A percentile compares a stretch with the other conserved stretches of the same genome.
phyloP scores from a whole-genome alignment of 352 stramenopile genomes.

The Globisporangium lucens region DNA sequence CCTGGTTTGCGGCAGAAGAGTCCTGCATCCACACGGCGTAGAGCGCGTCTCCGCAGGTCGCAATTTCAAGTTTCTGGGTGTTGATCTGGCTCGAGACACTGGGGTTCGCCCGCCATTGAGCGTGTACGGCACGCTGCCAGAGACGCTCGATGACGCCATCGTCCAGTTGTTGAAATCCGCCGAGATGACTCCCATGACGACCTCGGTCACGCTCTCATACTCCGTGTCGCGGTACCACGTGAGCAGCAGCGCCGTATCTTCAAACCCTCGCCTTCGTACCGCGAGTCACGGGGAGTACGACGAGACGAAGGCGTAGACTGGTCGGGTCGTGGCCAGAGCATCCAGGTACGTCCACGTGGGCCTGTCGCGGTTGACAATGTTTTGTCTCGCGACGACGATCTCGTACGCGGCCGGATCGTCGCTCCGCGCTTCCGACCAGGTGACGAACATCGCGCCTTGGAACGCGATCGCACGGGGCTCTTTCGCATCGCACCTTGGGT shows the following conservation, averaged over 20 bases:
- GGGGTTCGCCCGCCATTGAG: neutral
- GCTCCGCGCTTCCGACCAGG: constrained; percentile 42
- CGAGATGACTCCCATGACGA: constrained; percentile 35
- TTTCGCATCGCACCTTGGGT: constrained; percentile 41
- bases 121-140: constrained; percentile 24
- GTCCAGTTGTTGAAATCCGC: constrained; percentile 45
- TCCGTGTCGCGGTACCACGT: constrained; percentile 56
- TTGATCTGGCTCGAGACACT: neutral
- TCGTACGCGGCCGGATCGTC: constrained; percentile 38
- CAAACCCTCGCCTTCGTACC: constrained; percentile 45
- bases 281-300: constrained; percentile 37
- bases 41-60: constrained; percentile 14
- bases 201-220: constrained; percentile 36
- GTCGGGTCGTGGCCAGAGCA: constrained; percentile 23
- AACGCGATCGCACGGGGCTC: constrained; percentile 43
- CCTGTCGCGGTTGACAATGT: constrained; percentile 49
- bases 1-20: neutral
- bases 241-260: constrained; percentile 46
- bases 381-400: constrained; percentile 45
- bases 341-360: constrained; percentile 55
- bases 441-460: constrained; percentile 52
- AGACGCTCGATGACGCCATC: constrained; percentile 21
- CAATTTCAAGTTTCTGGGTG: constrained; percentile 13
- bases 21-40: constrained; percentile 18
- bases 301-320: constrained; percentile 38